These are phyloP conservation scores for Sinapis alba DNA, from an alignment of 441 rosid genomes.

Conservation along the genomic window DNA sequence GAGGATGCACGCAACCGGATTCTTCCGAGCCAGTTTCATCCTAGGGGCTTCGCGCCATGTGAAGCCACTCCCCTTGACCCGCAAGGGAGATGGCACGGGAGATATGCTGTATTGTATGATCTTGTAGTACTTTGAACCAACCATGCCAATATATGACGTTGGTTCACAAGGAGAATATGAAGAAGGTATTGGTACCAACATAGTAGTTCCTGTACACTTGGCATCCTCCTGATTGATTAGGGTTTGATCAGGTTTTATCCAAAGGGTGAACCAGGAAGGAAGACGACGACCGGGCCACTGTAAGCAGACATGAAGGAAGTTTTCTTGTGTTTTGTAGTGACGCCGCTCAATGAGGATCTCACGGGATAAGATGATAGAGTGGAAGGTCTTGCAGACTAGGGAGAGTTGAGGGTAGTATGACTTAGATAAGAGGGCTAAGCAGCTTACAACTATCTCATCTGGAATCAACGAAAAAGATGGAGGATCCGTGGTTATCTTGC, in stretches of 20 bases:
- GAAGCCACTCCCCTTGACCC: background rate
- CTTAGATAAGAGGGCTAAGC: background rate
- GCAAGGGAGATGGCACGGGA: background rate
- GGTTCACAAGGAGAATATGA: constrained; percentile 38
- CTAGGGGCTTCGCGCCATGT: constrained; percentile 40
- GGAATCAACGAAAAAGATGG: no score
- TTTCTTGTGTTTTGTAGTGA: constrained; percentile 22
- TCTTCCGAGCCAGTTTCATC: constrained; percentile 58
- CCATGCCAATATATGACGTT: background rate
- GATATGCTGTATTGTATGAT: background rate
- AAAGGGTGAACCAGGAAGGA: background rate
- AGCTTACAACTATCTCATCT: no score
- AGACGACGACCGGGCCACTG: background rate
- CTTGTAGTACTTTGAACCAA: background rate
- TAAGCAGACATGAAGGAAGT: background rate
- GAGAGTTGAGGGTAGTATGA: background rate
- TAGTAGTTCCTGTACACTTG: background rate
- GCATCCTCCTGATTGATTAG: background rate
- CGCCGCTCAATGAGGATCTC: constrained; percentile 51
- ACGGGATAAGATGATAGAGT: background rate
- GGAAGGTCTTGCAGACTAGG: background rate
- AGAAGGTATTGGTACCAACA: constrained; percentile 48
- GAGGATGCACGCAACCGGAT: constrained; percentile 52
- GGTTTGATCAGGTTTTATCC: background rate
- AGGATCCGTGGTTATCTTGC: background rate